These are phyloP conservation scores for Serendipita sp. DNA, from an alignment of 768 basidiomycete species.

Conservation along the genomic window DNA sequence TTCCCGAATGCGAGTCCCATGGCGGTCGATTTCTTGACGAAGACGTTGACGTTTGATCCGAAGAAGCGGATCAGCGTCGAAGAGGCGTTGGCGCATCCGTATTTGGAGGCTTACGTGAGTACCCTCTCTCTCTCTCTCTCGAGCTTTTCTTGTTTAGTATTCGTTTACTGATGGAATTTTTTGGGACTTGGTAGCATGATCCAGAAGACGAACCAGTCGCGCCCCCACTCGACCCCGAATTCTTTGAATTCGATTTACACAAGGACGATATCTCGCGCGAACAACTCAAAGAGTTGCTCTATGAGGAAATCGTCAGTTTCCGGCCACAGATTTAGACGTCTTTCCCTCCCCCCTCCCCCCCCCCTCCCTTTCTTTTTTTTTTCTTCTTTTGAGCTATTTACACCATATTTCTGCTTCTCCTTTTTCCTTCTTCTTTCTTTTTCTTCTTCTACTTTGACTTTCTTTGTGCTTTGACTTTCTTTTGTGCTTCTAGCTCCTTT, in stretches of 20 bases:
- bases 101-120: conserved; percentile 58
- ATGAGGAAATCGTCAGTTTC: conserved; percentile 70
- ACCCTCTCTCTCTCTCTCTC: not conserved
- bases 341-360: not conserved
- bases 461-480: not conserved
- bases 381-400: too few species aligned
- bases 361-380: not conserved
- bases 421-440: not conserved
- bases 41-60: conserved; percentile 87
- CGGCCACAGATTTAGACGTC: conserved; percentile 36
- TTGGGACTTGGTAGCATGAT: conserved; percentile 64
- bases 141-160: too few species aligned
- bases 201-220: conserved; percentile 62
- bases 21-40: conserved; percentile 55
- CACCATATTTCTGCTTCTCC: too few species aligned
- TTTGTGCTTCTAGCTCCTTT: not conserved
- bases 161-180: too few species aligned
- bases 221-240: conserved; percentile 19
- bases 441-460: too few species aligned
- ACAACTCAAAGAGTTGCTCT: conserved; percentile 66
- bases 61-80: conserved; percentile 94
- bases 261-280: conserved; percentile 63
- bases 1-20: conserved; percentile 80
- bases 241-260: conserved; percentile 79
- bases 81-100: conserved; percentile 78